Conservation (phyloP, 208 protist genomes). For the Wallacemonas rigidus region DNA sequence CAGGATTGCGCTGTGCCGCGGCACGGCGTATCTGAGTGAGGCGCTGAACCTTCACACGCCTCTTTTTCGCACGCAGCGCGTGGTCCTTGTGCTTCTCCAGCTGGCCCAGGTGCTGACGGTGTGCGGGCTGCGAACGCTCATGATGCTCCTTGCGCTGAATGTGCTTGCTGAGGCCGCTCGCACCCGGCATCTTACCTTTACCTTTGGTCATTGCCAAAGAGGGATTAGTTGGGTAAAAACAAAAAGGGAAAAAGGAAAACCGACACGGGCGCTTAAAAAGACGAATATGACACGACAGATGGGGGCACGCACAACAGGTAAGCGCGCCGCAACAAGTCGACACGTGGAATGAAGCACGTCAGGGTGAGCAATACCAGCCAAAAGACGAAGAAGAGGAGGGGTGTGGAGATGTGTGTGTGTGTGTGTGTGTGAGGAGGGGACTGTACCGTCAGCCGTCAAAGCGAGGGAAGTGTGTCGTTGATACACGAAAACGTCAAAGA, state of each 20-base stretch:
- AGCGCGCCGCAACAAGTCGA: no score
- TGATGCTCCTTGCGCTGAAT: slow-evolving; percentile 88
- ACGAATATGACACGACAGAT: no score
- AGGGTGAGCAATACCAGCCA: no score
- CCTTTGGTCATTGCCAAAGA: slow-evolving; percentile 74
- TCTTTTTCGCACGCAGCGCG: slow-evolving; percentile 76
- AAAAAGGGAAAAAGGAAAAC: slow-evolving; percentile 16
- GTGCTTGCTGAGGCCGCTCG: slow-evolving; percentile 84
- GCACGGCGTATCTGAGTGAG: slow-evolving; percentile 81
- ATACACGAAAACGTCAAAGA: no score
- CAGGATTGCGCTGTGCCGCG: slow-evolving; percentile 90
- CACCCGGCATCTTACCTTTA: slow-evolving; percentile 85
- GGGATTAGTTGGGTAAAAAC: neutral
- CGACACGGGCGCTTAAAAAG: neutral
- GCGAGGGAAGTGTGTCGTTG: no score
- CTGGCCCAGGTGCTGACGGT: slow-evolving; percentile 82
- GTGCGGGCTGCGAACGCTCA: slow-evolving; percentile 86
- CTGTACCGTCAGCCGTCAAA: no score
- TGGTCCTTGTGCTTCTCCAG: slow-evolving; percentile 96
- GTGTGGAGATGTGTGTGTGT: no score
- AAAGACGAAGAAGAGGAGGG: no score
- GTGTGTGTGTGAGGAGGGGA: no score
- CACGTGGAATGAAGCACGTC: no score
- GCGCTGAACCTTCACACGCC: slow-evolving; percentile 72
- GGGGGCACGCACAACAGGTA: no score